Evolutionary conservation across 2,329 filamentous ascomycete species (phyloP).

Genomic region (Hypoxylon sp.): DNA sequence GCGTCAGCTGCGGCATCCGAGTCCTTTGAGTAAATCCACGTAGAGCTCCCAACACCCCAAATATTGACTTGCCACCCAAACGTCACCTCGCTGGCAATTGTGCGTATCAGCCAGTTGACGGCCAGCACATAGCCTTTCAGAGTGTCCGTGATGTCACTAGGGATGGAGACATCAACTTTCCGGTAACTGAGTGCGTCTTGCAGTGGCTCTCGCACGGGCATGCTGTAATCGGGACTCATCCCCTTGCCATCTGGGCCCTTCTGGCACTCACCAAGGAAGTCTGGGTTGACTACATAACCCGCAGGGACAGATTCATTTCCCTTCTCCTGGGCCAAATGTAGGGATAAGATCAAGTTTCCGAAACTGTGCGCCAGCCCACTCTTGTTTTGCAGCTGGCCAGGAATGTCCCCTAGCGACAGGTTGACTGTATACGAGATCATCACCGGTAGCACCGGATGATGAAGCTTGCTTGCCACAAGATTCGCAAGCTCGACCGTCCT

Average conservation of each 20-base stretch:
- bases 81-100: neutral
- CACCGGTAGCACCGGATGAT: conserved; percentile 14
- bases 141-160: conserved; percentile 11
- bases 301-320: neutral
- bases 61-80: conserved; percentile 25
- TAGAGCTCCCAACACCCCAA: conserved; percentile 16
- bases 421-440: conserved; percentile 27
- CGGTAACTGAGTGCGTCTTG: conserved; percentile 7
- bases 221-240: neutral
- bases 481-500: conserved; percentile 18
- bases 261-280: conserved; percentile 26
- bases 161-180: conserved; percentile 6
- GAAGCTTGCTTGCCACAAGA: neutral
- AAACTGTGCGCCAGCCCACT: conserved; percentile 8
- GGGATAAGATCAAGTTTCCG: conserved; percentile 19
- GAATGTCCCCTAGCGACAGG: conserved; percentile 2
- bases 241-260: neutral
- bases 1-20: neutral
- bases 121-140: conserved; percentile 19
- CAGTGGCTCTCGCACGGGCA: conserved; percentile 16
- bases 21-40: conserved; percentile 20
- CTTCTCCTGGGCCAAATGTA: neutral
- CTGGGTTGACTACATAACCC: conserved; percentile 19
- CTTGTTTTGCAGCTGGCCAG: neutral
- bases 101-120: conserved; percentile 21